Evolutionary conservation across 768 basidiomycete species (phyloP), one percentile per base, ranked within the genome.

Genomic region (Leccinum arenicola): DNA sequence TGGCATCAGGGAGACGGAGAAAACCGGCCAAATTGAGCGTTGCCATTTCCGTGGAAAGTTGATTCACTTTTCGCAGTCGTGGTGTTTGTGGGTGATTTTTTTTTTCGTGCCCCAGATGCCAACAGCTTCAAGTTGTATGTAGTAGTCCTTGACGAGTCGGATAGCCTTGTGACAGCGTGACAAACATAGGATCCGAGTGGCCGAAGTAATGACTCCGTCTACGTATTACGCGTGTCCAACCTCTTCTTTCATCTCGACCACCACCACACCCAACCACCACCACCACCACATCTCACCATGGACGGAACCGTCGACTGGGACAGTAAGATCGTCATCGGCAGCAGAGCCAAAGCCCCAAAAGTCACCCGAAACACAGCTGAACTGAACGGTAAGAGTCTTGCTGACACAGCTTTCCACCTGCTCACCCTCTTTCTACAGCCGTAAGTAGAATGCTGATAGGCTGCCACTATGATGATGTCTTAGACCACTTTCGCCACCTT

Each of bases 251-350:
- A 19, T 52, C 57, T 15, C 54, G 2, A 70, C 67, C 60, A 62
- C 56, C 47, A 66, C 57, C 61, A 66, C 50, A 25, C 31, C 40
- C 5, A 19, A 40, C 21, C 6, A 36, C 21, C 21, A 55, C 36
- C 19, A 43, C 7, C 17, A 55, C 36, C 25, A 55, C 33, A 0
- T 31, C 11, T 5, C 12, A 56, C 43, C 38, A 81, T 70, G 62
- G 85, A 79, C 78, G 77, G 75, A 68, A 79, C 79, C 72, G 4
- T 54, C 19, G 88, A 92, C 56, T 89, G 87, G 88, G 90, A 93
- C 58, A 75, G 65, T 59, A 89, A 88, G 73, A 71, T 75, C 59
- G 86, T 91, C 62, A 90, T 95, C 65, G 90, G 91, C 56, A 78
- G 67, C 69, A 91, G 84, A 73, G 82, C 75, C 74, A 83, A 74